Conservation (phyloP, 177 flowering plant genomes). For the Vitis hybrid region DNA sequence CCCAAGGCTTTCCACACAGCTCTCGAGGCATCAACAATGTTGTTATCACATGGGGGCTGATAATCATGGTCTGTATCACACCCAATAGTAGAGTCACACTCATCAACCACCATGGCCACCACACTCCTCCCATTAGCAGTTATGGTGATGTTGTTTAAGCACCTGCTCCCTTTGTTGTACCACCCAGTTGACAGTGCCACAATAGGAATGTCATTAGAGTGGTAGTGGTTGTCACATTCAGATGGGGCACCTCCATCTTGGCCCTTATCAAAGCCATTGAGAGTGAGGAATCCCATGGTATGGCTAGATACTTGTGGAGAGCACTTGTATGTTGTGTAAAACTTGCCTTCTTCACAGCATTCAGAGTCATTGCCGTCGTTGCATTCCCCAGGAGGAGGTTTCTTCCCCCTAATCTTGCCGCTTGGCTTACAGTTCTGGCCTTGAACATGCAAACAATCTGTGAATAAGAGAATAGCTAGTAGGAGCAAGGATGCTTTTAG, state of each 20-base stretch:
- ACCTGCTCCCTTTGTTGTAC: slow-evolving; percentile 21
- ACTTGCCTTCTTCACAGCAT: slow-evolving; percentile 32
- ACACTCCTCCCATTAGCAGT: slow-evolving; percentile 26
- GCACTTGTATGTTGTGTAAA: slow-evolving; percentile 28
- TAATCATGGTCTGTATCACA: slow-evolving; percentile 37
- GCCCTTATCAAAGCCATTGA: slow-evolving; percentile 22
- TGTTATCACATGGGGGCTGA: slow-evolving; percentile 39
- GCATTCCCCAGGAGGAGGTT: slow-evolving; percentile 2
- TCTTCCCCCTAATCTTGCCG: slow-evolving; percentile 30
- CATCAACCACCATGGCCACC: slow-evolving; percentile 44
- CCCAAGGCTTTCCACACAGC: slow-evolving; percentile 34
- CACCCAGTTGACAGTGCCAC: slow-evolving; percentile 42
- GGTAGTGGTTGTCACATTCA: slow-evolving; percentile 8
- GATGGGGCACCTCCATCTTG: slow-evolving; percentile 24
- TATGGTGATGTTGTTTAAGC: slow-evolving; percentile 20
- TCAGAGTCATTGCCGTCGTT: not conserved
- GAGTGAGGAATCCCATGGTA: slow-evolving; percentile 25
- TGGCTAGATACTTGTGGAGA: slow-evolving; percentile 20
- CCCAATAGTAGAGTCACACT: slow-evolving; percentile 30
- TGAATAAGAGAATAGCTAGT: slow-evolving; percentile 4
- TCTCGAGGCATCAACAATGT: slow-evolving; percentile 37
- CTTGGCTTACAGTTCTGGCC: slow-evolving; percentile 33
- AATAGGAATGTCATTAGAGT: slow-evolving; percentile 14
- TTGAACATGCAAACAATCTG: not conserved
- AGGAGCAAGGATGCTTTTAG: not conserved